Evolutionary conservation across 2,329 filamentous ascomycete genomes (phyloP).

Genomic region (Xylariaceae sp.): DNA sequence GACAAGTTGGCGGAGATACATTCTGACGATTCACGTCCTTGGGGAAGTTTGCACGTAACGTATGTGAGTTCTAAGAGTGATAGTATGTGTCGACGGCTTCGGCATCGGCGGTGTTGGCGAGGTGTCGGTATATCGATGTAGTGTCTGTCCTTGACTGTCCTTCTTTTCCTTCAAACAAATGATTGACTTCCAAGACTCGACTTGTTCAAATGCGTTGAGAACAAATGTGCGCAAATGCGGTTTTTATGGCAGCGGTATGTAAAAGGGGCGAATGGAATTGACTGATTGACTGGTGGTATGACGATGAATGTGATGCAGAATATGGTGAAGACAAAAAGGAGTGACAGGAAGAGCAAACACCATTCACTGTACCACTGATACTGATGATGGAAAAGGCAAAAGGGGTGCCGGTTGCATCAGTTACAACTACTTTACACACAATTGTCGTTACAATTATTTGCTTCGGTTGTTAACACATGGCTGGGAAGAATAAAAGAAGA

Average conservation of each 20-base stretch:
- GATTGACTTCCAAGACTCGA: neutral
- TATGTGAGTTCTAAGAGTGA: neutral
- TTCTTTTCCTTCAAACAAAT: neutral
- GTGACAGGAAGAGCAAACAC: neutral
- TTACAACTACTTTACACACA: neutral
- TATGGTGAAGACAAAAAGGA: neutral
- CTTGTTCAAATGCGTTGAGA: no score
- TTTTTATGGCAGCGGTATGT: no score
- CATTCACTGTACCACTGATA: neutral
- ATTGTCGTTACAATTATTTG: neutral
- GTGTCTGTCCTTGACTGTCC: neutral
- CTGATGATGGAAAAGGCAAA: neutral
- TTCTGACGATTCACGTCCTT: neutral
- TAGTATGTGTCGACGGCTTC: neutral
- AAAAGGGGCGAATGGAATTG: no score
- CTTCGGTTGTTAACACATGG: neutral
- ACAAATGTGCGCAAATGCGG: no score
- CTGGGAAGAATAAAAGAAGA: neutral
- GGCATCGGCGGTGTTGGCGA: no score
- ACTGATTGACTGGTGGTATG: neutral
- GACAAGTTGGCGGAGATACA: conserved; percentile 16
- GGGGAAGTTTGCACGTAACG: no score
- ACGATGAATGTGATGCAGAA: neutral
- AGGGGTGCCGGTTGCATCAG: neutral
- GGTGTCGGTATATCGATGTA: neutral